Evolutionary conservation across 495 filamentous ascomycete genomes (phyloP).

Genomic region (Lepidopterella palustris): DNA sequence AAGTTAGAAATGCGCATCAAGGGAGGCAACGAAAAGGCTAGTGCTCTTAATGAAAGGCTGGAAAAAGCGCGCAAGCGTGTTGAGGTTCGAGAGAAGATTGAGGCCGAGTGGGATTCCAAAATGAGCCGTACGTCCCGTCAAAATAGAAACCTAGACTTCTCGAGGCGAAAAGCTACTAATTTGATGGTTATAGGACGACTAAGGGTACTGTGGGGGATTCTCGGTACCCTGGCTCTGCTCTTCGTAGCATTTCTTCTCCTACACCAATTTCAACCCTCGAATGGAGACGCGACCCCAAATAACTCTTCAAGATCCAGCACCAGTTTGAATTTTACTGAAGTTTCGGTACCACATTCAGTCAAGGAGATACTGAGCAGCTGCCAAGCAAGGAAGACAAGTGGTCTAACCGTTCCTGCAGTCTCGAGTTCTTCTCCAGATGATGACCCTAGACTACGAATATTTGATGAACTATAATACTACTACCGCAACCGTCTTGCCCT

Average conservation of each 20-base stretch:
- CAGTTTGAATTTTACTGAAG: slow-evolving; percentile 4
- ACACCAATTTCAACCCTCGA: slow-evolving; percentile 12
- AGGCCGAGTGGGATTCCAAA: slow-evolving; percentile 65
- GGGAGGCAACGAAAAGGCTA: slow-evolving; percentile 55
- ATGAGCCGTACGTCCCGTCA: slow-evolving; percentile 39
- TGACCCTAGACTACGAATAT: slow-evolving; percentile 15
- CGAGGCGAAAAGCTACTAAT: not conserved
- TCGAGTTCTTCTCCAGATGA: slow-evolving; percentile 1
- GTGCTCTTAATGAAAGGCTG: slow-evolving; percentile 58
- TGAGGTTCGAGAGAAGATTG: slow-evolving; percentile 63
- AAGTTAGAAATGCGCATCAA: slow-evolving; percentile 60
- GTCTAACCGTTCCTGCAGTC: not conserved
- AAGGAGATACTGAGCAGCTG: slow-evolving; percentile 19
- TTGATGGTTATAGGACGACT: slow-evolving; percentile 16
- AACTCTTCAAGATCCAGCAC: not conserved
- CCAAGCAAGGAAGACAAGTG: not conserved
- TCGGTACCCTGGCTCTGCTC: slow-evolving; percentile 9
- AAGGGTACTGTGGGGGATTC: slow-evolving; percentile 22
- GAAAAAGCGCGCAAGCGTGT: slow-evolving; percentile 58
- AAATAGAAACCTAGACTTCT: not conserved
- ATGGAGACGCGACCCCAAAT: not conserved
- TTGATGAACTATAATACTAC: slow-evolving; percentile 22
- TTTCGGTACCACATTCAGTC: slow-evolving; percentile 17
- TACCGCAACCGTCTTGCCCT: not conserved
- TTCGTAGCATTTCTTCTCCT: slow-evolving; percentile 15